Base-by-base conservation (phyloP, 805 yeast species). In the Myxozyma udenii region DNA sequence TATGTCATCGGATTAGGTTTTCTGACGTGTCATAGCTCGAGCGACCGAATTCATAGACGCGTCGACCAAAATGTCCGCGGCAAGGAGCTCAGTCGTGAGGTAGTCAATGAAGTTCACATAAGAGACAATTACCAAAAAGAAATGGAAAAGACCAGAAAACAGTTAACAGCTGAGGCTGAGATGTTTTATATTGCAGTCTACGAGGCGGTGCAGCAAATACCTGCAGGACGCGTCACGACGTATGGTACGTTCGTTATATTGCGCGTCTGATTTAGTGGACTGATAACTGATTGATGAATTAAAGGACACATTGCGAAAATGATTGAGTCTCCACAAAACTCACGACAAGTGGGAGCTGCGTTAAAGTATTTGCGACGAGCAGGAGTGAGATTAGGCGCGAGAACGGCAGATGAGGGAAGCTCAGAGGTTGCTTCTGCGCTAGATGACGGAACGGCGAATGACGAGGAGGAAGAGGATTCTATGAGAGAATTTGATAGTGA, bases 321-420 rank as follows among this genome's bases (percentile, higher is more conserved):
- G 7, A 71, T 84, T 0, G 76, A 75, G 26, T 71, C 75, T 44
- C 93, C 95, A 0, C 76, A 71, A 44, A 82, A 84, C 57, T 74
- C 93, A 0, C 71, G 95, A 4, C 88, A 80, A 53, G 93, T 85
- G 0, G 95, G 95, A 0, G 75, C 77, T 28, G 78, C 89, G 0
- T 68, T 86, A 53, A 86, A 85, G 66, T 71, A 77, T 42, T 70
- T 80, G 12, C 73, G 53, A 22, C 26, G 40, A 22, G 36, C 41
- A 1, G 26, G 4, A 22, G 22, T 21, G 11, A 26, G 41, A n/a
- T 38, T 16, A 21, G 44, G 24, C 23, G 18, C 44, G 19, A 22
- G 4, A 24, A 7, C 19, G 12, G 5, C 33, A 9, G 12, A 14
- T 9, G 14, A 9, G 14, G 14, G 33, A 28, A 9, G 12, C 12